Evolutionary conservation across 352 stramenopile genomes (phyloP), one percentile per base, ranked within the genome.

Genomic region (Phytophthora megakarya): DNA sequence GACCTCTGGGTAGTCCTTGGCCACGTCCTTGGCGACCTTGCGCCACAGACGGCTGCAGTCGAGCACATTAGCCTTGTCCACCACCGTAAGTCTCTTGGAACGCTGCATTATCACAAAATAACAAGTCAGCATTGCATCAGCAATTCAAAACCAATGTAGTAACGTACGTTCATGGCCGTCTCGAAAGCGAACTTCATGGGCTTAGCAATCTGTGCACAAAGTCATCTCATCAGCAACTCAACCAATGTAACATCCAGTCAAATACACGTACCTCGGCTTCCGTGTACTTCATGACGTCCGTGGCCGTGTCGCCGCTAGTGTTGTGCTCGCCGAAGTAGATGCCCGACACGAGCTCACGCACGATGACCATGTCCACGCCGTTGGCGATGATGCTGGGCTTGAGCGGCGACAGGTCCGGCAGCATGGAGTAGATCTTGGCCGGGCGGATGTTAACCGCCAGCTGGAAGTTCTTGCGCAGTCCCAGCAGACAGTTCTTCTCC

Each of bases 51-150:
- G 86, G 56, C 84, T 93, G 62, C 98, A 97, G 79, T 99, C 97
- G 59, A 99, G 89, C 40, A 99, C 97, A 75, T 99, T 99, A 61
- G 97, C 97, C 84, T 99, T 99, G 85, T 99, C 97, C 49, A 99
- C 97, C 50, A 97, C 97, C 59, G 93, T 99, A 12, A 99, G 81
- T 55, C 96, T 95, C 70, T 97, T 97, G 21, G 74, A 76, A 39
- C 97, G 89, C 89, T 99, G 92, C 54, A 75, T n/a, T 8, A 66
- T 38, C 6, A 38, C 77, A 66, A 91, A 30, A 45, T 12, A 0
- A 50, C 2, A 42, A 19, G 40, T 60, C 33, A 59, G 30, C 22
- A 42, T 12, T 3, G 30, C 13, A 35, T 7, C 30, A 12, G 13
- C 28, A 57, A 28, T 7, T 32, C 9, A 25, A 10, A 40, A 53